These are phyloP conservation scores for Saccharomycopsis sp. DNA, from an alignment of 805 yeast species.

Conservation along the genomic window DNA sequence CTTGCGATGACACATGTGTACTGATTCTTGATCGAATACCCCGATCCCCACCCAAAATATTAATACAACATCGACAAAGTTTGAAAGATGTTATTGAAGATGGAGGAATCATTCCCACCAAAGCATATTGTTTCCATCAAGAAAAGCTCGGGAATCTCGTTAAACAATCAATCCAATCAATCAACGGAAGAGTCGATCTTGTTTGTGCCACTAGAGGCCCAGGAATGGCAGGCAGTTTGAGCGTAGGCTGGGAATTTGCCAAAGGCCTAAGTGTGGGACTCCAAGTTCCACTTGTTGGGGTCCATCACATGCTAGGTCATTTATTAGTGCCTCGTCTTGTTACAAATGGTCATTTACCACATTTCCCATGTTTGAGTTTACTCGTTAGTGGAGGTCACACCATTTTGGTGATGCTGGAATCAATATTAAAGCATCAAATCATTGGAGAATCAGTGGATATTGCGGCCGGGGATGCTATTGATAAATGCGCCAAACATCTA, in stretches of 20 bases:
- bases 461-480: constrained; percentile 90
- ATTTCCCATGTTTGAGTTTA: constrained; percentile 63
- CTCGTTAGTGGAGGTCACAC: constrained; percentile 94
- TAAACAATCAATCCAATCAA: constrained; percentile 29
- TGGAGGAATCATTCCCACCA: constrained; percentile 87
- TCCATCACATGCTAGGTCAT: constrained; percentile 96
- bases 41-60: constrained; percentile 22
- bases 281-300: constrained; percentile 72
- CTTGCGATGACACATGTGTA: constrained; percentile 93
- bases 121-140: constrained; percentile 76
- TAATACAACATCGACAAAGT: background rate
- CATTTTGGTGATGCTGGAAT: constrained; percentile 59
- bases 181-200: constrained; percentile 45
- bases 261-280: constrained; percentile 65
- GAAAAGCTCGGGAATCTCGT: constrained; percentile 42
- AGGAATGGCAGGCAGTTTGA: constrained; percentile 85
- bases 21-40: constrained; percentile 51
- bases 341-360: constrained; percentile 33
- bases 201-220: constrained; percentile 93
- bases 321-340: constrained; percentile 53
- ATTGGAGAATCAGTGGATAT: constrained; percentile 71
- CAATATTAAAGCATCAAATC: constrained; percentile 58
- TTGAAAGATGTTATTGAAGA: constrained; percentile 32
- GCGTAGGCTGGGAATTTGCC: constrained; percentile 75
- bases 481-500: constrained; percentile 80